Base-by-base conservation (phyloP, 2,329 filamentous ascomycete genomes). In the Lasiodiplodia hormozganensis region DNA sequence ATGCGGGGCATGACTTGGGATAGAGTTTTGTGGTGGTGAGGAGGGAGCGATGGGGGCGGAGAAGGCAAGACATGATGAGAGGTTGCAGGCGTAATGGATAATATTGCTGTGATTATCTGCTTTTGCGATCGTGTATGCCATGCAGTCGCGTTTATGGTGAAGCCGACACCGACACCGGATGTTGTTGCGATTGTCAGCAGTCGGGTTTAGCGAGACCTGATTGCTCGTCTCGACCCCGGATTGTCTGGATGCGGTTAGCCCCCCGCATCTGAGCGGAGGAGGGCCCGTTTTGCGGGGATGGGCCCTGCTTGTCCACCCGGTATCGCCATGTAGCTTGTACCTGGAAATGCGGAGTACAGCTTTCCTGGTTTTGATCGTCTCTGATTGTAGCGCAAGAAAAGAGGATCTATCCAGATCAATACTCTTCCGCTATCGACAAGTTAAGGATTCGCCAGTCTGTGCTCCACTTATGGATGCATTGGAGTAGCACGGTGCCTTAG, bases 151-250 rank as follows among this genome's bases (percentile, higher is more conserved):
- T 64, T 52, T 36, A n/a, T 36, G 25, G 7, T 52, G 58, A 51
- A 36, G 21, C 16, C 16, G 5, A 2, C 57, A 8, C 57, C 57
- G 57, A 62, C 57, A 62, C 57, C 57, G 57, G 57, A 49, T 49
- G 38, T 47, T 40, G 23, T 60, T 49, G 57, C 23, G 14, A 62
- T 36, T 62, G 58, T 62, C 43, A 62, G 43, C 58, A 62, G 11
- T 18, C 12, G n/a, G 18, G 12, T 21, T 43, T 62, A 18, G 14
- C 6, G 38, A 28, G 23, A 11, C 12, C 23, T 58, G 34, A 60
- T 60, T 60, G 38, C 38, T 47, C 23, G 36, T 18, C 58, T 51
- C 18, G 3, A 47, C 40, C 58, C 43, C 40, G 43, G 47, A 28
- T 64, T 64, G 28, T 14, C 43, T 31, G 47, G 21, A 64, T 36